Conservation (phyloP, 768 basidiomycete genomes). For the Pulveroboletus ravenelii region DNA sequence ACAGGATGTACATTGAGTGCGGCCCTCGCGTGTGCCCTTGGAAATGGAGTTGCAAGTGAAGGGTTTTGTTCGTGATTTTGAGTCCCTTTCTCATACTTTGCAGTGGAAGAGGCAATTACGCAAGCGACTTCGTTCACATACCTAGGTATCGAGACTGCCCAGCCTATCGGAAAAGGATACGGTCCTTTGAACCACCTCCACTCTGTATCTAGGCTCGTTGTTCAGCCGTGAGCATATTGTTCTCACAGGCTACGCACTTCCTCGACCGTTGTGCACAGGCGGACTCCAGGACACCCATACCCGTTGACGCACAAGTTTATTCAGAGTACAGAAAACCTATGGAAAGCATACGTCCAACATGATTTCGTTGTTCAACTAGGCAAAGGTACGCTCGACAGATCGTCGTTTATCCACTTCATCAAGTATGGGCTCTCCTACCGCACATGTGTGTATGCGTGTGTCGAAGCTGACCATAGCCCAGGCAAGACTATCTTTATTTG, state of each 20-base stretch:
- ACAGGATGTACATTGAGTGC: slow-evolving; percentile 92
- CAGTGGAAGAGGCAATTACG: slow-evolving; percentile 55
- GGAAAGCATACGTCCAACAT: slow-evolving; percentile 79
- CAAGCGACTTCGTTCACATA: slow-evolving; percentile 71
- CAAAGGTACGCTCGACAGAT: slow-evolving; percentile 57
- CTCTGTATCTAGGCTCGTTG: slow-evolving; percentile 39
- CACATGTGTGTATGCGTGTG: background rate
- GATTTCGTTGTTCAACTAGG: slow-evolving; percentile 78
- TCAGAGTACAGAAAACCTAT: slow-evolving; percentile 45
- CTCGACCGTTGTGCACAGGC: slow-evolving; percentile 34
- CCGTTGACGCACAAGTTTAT: slow-evolving; percentile 69
- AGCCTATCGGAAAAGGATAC: slow-evolving; percentile 63
- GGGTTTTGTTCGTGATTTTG: background rate
- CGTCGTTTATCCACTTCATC: slow-evolving; percentile 81
- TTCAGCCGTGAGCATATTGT: slow-evolving; percentile 52
- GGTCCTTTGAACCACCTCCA: slow-evolving; percentile 90
- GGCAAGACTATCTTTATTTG: slow-evolving; percentile 79
- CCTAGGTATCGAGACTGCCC: slow-evolving; percentile 65
- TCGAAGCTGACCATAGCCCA: slow-evolving; percentile 22
- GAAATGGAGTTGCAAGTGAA: slow-evolving; percentile 41
- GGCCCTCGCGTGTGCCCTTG: slow-evolving; percentile 67
- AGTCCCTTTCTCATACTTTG: background rate
- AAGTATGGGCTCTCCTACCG: slow-evolving; percentile 43
- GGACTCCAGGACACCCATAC: slow-evolving; percentile 55
- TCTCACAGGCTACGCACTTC: background rate